Conservation (phyloP, 371 early-diverging fungal genomes). For the Rhizopus arrhizus region DNA sequence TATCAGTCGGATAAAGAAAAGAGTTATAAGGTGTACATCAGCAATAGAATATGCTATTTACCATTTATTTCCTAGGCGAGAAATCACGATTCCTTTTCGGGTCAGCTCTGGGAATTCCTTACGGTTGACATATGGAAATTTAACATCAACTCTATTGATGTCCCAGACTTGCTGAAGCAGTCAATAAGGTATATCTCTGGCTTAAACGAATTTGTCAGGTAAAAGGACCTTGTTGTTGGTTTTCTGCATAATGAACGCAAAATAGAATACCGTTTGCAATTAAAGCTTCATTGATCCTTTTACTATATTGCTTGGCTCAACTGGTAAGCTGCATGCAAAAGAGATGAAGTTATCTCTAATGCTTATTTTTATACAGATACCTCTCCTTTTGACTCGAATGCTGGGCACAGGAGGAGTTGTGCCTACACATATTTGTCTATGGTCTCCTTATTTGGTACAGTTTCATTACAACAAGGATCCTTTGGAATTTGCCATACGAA, state of each 20-base stretch:
- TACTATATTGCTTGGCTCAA: constrained; percentile 44
- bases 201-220: constrained; percentile 34
- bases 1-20: not conserved
- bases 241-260: not conserved
- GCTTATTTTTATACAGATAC: constrained; percentile 29
- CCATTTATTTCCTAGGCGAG: not conserved
- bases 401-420: constrained; percentile 50
- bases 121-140: not conserved
- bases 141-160: not conserved
- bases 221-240: not conserved
- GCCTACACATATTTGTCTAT: constrained; percentile 41
- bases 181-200: constrained; percentile 27
- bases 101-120: not conserved
- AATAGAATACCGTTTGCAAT: constrained; percentile 46
- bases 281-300: constrained; percentile 38
- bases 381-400: constrained; percentile 41
- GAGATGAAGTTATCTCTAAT: no score
- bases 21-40: not conserved
- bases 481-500: constrained; percentile 38
- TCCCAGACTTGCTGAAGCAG: not conserved
- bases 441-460: constrained; percentile 44
- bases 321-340: constrained; percentile 27
- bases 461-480: constrained; percentile 43
- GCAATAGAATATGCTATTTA: not conserved
- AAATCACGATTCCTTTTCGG: constrained; percentile 2